Evolutionary conservation across 208 protist genomes (phyloP).

Genomic region (Crithidia fasciculata): DNA sequence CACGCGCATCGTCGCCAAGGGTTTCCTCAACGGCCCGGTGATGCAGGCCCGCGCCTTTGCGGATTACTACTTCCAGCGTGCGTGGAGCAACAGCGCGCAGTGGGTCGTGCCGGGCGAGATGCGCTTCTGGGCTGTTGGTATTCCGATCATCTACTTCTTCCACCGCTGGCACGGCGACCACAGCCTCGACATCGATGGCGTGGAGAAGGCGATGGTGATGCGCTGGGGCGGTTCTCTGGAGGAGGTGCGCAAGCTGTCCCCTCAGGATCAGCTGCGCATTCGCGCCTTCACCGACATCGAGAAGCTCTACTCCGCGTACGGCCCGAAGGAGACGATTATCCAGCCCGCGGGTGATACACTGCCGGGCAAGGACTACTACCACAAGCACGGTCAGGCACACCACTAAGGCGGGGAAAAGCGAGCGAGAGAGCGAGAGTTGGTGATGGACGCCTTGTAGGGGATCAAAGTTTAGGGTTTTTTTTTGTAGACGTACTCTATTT

Average conservation of each 20-base stretch:
- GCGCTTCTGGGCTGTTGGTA: slow-evolving; percentile 70
- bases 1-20: slow-evolving; percentile 65
- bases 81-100: slow-evolving; percentile 76
- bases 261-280: slow-evolving; percentile 86
- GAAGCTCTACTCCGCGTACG: slow-evolving; percentile 87
- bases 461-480: background rate
- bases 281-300: slow-evolving; percentile 81
- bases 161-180: slow-evolving; percentile 90
- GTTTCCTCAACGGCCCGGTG: slow-evolving; percentile 71
- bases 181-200: slow-evolving; percentile 67
- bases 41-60: slow-evolving; percentile 73
- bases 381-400: slow-evolving; percentile 40
- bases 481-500: background rate
- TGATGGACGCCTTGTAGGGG: background rate
- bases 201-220: slow-evolving; percentile 85
- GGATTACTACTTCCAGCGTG: slow-evolving; percentile 87
- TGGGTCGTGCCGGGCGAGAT: slow-evolving; percentile 82
- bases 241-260: slow-evolving; percentile 79
- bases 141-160: slow-evolving; percentile 82
- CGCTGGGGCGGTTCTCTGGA: slow-evolving; percentile 88
- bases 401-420: slow-evolving; percentile 7
- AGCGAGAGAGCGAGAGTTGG: background rate
- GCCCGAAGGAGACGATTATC: slow-evolving; percentile 81
- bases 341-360: slow-evolving; percentile 74
- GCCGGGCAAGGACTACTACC: slow-evolving; percentile 85